Evolutionary conservation across 2,329 filamentous ascomycete species (phyloP).

Genomic region (Neofusicoccum sp.): DNA sequence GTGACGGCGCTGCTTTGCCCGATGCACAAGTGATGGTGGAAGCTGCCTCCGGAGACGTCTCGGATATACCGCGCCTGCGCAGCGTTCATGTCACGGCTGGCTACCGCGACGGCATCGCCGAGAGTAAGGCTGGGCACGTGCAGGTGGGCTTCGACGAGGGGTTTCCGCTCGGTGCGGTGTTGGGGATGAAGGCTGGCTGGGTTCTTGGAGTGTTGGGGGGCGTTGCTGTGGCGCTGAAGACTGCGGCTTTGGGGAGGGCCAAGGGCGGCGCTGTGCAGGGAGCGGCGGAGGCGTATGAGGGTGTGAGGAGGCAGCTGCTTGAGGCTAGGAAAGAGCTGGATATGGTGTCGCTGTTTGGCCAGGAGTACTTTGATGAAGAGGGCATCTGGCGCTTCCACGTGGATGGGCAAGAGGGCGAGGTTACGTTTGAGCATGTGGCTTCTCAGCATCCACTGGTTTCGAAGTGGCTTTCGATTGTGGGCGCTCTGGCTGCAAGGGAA

Average conservation of each 20-base stretch:
- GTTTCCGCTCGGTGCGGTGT: slow-evolving; percentile 75
- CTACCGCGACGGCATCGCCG: slow-evolving; percentile 82
- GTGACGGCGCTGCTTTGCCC: neutral
- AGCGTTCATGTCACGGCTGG: slow-evolving; percentile 78
- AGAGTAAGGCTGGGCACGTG: slow-evolving; percentile 71
- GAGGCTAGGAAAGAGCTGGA: slow-evolving; percentile 59
- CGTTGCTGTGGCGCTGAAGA: slow-evolving; percentile 52
- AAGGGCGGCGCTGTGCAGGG: slow-evolving; percentile 24
- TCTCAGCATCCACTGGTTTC: slow-evolving; percentile 64
- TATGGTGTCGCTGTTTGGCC: slow-evolving; percentile 61
- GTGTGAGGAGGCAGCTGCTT: slow-evolving; percentile 33
- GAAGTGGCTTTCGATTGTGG: slow-evolving; percentile 57
- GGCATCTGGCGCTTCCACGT: slow-evolving; percentile 70
- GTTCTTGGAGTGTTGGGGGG: slow-evolving; percentile 77
- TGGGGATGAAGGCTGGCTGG: slow-evolving; percentile 72
- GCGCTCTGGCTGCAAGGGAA: slow-evolving; percentile 43
- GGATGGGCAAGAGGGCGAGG: slow-evolving; percentile 34
- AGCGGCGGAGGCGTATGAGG: slow-evolving; percentile 15
- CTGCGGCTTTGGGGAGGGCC: slow-evolving; percentile 23
- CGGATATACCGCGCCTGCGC: slow-evolving; percentile 73
- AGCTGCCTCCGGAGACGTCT: slow-evolving; percentile 47
- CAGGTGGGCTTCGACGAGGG: slow-evolving; percentile 92
- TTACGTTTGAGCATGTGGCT: slow-evolving; percentile 51
- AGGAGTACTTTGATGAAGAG: slow-evolving; percentile 66
- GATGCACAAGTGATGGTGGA: neutral